Evolutionary conservation across 1,284 basidiomycete genomes (phyloP), one percentile per base, ranked within the genome.

Genomic region (Ceratobasidium papillatum): DNA sequence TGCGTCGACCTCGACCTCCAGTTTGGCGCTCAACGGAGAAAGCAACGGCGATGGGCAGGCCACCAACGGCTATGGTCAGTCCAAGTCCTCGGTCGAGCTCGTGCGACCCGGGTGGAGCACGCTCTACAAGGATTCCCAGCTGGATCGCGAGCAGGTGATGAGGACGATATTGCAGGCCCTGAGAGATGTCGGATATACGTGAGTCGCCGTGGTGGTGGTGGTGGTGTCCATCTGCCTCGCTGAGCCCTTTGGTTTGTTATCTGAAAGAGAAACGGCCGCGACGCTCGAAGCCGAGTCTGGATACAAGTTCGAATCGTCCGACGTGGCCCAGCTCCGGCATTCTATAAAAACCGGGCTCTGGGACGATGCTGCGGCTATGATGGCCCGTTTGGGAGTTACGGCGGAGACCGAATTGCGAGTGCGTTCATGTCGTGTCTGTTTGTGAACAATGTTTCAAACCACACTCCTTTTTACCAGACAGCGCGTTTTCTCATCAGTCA

Each of bases 261-360:
- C 8, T 73, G 58, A 52, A 32, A 98, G 96, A 76, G 92, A 94
- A 83, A 92, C 95, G 14, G 96, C 96, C 11, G 87, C 90, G 14
- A 91, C 93, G 0, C 86, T 99, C 49, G 93, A 98, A 81, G 90
- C 90, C 9, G 97, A 99, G 83, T 98, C 97, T 0, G 97, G 97
- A 3, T 95, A 94, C 82, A 85, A 88, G 27, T 88, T 98, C 82
- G 96, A 99, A 80, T 87, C 90, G 14, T 84, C 87, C 3, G 87
- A 92, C 63, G 95, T 97, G 12, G 86, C 90, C 1, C 89, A 92
- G 71, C 97, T 99, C 79, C 88, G 95, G 77, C 86, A 88, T 49
- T 91, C 92, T 77, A 90, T 99, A 69, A 84, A 98, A 43, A 88
- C 90, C 32, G 97, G 94, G 0, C 85, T 89, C 56, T 99, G 98